These are phyloP conservation scores for Picocystis sp. DNA, from an alignment of 163 green algal species.

Conservation along the genomic window DNA sequence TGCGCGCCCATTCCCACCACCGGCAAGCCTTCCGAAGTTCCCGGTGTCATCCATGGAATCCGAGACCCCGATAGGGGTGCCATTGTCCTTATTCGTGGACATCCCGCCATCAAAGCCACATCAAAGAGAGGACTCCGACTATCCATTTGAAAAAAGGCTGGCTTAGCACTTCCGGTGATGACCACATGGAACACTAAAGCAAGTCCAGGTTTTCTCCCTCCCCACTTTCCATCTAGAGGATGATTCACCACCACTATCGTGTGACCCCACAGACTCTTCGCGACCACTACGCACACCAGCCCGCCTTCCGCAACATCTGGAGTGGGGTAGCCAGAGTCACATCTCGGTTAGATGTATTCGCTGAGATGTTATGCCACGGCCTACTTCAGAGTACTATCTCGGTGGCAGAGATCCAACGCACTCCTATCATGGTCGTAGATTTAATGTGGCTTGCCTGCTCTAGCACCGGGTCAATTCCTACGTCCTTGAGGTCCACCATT, in stretches of 20 bases:
- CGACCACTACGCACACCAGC: conserved; percentile 61
- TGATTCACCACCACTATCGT: conserved; percentile 97
- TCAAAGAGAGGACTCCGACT: conserved; percentile 46
- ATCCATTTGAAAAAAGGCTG: conserved; percentile 55
- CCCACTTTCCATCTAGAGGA: conserved; percentile 37
- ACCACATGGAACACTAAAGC: conserved; percentile 88
- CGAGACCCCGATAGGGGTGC: conserved; percentile 25
- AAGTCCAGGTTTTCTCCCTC: conserved; percentile 34
- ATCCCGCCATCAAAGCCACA: conserved; percentile 42
- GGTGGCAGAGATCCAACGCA: conserved; percentile 88
- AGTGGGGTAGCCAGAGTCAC: conserved; percentile 47
- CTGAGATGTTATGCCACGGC: conserved; percentile 68
- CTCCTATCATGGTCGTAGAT: conserved; percentile 70
- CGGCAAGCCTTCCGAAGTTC: conserved; percentile 1
- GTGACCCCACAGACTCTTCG: conserved; percentile 94
- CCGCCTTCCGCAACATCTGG: conserved; percentile 45
- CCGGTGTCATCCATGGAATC: conserved; percentile 4
- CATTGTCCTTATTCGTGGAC: conserved; percentile 81
- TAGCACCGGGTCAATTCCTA: background rate
- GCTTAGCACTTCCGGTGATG: conserved; percentile 56
- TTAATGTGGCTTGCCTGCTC: conserved; percentile 19
- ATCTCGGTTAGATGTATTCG: conserved; percentile 63
- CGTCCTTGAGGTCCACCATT: conserved; percentile 59
- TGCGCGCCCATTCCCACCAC: background rate
- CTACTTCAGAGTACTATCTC: conserved; percentile 84